These are phyloP conservation scores for Castanospermum australe DNA, from an alignment of 306 rosid species.

Conservation along the genomic window DNA sequence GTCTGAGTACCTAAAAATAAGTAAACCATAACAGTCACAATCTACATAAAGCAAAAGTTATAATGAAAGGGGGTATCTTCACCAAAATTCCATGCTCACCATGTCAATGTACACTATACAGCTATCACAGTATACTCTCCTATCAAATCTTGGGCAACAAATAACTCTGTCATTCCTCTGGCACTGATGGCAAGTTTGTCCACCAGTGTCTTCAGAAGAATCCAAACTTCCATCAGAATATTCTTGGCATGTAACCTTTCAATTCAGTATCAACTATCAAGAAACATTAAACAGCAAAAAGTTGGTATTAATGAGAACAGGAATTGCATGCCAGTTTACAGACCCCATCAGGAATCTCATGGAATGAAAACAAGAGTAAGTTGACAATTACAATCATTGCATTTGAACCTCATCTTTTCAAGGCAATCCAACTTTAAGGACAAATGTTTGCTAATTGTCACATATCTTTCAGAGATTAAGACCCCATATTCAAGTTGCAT, in stretches of 20 bases:
- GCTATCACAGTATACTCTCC: constrained; percentile 84
- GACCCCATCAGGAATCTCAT: background rate
- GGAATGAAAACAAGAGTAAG: background rate
- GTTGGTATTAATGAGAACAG: background rate
- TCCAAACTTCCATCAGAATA: constrained; percentile 60
- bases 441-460: background rate
- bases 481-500: background rate
- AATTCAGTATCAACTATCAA: constrained; percentile 31
- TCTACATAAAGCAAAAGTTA: background rate
- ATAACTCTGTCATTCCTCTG: constrained; percentile 62
- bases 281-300: background rate
- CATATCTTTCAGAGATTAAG: background rate
- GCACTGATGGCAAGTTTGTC: constrained; percentile 92
- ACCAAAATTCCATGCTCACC: constrained; percentile 50
- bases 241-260: constrained; percentile 55
- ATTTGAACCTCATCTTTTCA: background rate
- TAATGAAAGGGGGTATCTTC: background rate
- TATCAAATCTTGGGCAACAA: constrained; percentile 82
- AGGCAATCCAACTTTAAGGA: background rate
- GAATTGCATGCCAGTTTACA: background rate
- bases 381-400: background rate
- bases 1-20: constrained; percentile 64
- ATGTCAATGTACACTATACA: constrained; percentile 71
- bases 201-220: constrained; percentile 71
- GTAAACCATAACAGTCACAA: constrained; percentile 24